Evolutionary conservation across 768 basidiomycete species (phyloP), one percentile per base, ranked within the genome.

Genomic region (Suillus spraguei): DNA sequence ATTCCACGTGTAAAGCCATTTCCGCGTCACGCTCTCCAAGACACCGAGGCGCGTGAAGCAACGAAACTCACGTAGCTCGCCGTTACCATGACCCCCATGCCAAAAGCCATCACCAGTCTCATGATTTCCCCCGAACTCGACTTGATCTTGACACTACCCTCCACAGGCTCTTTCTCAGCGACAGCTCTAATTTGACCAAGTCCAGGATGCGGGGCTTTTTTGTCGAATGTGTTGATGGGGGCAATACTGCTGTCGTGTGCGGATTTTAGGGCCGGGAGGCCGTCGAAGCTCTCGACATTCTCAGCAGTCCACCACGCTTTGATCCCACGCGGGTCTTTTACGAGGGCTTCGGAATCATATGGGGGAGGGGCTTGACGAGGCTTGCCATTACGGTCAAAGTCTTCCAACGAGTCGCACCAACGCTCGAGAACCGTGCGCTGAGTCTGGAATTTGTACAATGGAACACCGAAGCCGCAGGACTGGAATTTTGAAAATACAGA

Each of bases 381-480:
- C 38, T 39, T 24, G 24, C 17, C 38, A 41, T 41, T 10, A 39
- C 74, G 73, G 65, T 87, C 85, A 3, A 69, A 65, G 0, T 60
- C 59, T 70, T 89, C 87, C 60, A 80, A 78, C 63, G 72, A 74
- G 10, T 73, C 76, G 36, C 79, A 79, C 72, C 73, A 83, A 35
- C 82, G 77, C 47, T 82, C 76, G 17, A 87, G 82, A 10, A 79
- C 79, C 2, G 79, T 81, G 32, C 89, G 86, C 61, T 88, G 84
- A 5, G 78, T 75, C 46, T 83, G 73, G 74, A 84, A 90, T 49
- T 80, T 76, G 70, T 84, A 89, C 67, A 81, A 81, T 3, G 90
- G 89, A 32, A 89, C 82, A 0, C 82, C 82, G 66, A 81, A 90
- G 24, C 89, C 88, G 66, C 88, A 91, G 2, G 88, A 88, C 89